Conservation (phyloP, 495 filamentous ascomycete species). For the Beverwykella pulmonaria region DNA sequence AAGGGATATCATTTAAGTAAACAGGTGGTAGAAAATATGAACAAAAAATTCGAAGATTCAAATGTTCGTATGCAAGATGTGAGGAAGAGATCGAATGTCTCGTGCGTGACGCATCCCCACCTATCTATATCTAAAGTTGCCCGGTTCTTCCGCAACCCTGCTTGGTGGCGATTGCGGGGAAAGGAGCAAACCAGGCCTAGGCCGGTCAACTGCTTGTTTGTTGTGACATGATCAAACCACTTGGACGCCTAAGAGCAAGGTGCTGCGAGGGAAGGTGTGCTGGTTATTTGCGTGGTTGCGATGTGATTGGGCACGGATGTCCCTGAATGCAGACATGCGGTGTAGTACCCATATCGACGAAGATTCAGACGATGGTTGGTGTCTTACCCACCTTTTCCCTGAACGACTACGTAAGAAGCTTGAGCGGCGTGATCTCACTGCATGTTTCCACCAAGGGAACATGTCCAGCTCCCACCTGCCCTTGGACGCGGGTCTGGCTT, state of each 20-base stretch:
- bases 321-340: background rate
- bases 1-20: background rate
- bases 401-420: too few relatives aligned
- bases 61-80: background rate
- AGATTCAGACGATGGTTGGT: too few relatives aligned
- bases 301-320: background rate
- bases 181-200: background rate
- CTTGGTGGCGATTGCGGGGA: slow-evolving; percentile 11
- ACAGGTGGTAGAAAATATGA: slow-evolving; percentile 3
- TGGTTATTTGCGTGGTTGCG: background rate
- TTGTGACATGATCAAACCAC: background rate
- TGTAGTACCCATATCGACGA: too few relatives aligned
- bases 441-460: too few relatives aligned
- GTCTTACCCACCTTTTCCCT: too few relatives aligned
- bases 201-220: background rate
- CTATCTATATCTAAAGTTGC: background rate
- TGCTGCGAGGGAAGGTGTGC: background rate
- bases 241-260: background rate
- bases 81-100: background rate
- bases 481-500: too few relatives aligned
- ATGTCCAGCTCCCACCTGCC: too few relatives aligned
- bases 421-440: too few relatives aligned
- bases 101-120: background rate
- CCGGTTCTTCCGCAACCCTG: slow-evolving; percentile 6
- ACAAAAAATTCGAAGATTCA: background rate